Evolutionary conservation across 129 eudicot genomes (phyloP).

Genomic region (Saussurea involucrata): DNA sequence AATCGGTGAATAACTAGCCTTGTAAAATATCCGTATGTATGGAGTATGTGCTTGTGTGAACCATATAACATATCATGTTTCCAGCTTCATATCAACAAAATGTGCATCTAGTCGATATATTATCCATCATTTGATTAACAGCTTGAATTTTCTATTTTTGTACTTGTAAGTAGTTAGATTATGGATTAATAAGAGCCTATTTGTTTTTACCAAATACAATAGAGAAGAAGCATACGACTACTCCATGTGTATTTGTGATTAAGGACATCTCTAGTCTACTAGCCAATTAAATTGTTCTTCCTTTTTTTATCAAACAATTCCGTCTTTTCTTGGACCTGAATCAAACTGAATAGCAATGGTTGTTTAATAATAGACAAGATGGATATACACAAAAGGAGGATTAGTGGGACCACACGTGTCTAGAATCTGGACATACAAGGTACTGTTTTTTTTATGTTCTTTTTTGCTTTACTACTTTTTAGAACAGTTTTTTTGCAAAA

Average conservation of each 20-base stretch:
- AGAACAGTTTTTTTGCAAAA: background rate
- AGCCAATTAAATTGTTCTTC: too few species aligned
- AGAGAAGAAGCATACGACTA: background rate
- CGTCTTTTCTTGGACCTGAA: background rate
- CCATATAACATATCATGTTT: background rate
- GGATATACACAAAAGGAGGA: too few species aligned
- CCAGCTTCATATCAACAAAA: background rate
- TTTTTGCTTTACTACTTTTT: background rate
- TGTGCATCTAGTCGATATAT: background rate
- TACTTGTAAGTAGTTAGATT: too few species aligned
- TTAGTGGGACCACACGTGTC: too few species aligned
- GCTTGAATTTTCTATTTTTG: too few species aligned
- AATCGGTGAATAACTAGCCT: background rate
- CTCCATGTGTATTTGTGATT: background rate
- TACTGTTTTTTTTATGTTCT: too few species aligned
- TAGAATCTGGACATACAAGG: too few species aligned
- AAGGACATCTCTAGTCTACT: background rate
- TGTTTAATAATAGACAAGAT: too few species aligned
- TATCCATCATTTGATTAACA: too few species aligned
- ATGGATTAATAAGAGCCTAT: too few species aligned
- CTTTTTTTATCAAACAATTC: background rate
- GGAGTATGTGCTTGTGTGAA: constrained; percentile 7
- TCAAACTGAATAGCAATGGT: background rate
- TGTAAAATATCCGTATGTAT: background rate
- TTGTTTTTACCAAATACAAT: background rate